phyloP scores from a whole-genome alignment of 805 yeast species.

The Candida parachauliodes region DNA sequence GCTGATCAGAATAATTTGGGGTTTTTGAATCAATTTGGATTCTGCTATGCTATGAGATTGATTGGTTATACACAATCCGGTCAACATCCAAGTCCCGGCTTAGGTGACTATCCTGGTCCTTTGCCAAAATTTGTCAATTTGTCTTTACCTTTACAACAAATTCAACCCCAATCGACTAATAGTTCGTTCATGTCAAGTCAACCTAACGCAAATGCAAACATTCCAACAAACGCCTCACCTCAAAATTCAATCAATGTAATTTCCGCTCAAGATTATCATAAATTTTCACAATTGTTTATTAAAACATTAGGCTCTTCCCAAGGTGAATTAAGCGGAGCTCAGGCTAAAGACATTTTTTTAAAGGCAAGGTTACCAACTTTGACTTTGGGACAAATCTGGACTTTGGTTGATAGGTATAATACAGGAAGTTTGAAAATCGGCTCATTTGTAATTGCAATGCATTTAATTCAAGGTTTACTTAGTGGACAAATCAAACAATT shows the following conservation, averaged over 20 bases:
- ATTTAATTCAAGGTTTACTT: constrained; percentile 78
- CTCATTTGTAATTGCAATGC: constrained; percentile 92
- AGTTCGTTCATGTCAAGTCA: constrained; percentile 40
- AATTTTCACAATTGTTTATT: constrained; percentile 69
- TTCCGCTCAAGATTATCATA: constrained; percentile 53
- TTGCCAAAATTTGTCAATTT: constrained; percentile 55
- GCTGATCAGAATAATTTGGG: constrained; percentile 92
- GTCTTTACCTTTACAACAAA: constrained; percentile 15
- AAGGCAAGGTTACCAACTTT: constrained; percentile 83
- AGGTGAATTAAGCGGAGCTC: constrained; percentile 66
- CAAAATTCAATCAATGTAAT: constrained; percentile 46
- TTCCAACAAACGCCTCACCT: constrained; percentile 17
- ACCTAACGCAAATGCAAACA: constrained; percentile 34
- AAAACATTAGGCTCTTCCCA: constrained; percentile 54
- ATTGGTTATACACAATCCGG: constrained; percentile 87
- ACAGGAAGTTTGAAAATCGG: constrained; percentile 68
- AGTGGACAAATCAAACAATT: constrained; percentile 61
- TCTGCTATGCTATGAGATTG: constrained; percentile 81
- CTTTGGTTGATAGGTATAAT: constrained; percentile 72
- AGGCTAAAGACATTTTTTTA: constrained; percentile 80
- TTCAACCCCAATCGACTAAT: constrained; percentile 31
- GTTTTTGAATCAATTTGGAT: constrained; percentile 73
- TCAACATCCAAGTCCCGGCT: constrained; percentile 45
- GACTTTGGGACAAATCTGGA: constrained; percentile 84
- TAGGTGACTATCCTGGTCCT: constrained; percentile 60